These are phyloP conservation scores for Uronychia setigera DNA, from an alignment of 73 alveolate species.

Conservation along the genomic window DNA sequence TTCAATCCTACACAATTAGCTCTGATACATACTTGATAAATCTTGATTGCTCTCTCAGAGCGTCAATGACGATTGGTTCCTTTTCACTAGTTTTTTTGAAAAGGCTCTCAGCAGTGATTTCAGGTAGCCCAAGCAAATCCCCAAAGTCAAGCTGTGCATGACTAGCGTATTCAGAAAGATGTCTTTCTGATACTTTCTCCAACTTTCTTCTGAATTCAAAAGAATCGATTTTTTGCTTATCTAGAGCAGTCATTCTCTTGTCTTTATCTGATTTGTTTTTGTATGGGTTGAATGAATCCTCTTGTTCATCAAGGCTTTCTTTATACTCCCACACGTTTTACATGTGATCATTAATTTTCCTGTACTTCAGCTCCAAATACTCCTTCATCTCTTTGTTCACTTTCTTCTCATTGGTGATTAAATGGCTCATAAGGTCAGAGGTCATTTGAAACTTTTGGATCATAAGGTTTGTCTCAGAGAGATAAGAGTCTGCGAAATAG, in stretches of 20 bases:
- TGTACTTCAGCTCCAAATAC: slow-evolving; percentile 24
- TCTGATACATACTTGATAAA: slow-evolving; percentile 24
- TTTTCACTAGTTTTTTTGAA: slow-evolving; percentile 22
- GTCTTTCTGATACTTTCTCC: slow-evolving; percentile 41
- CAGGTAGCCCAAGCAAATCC: slow-evolving; percentile 45
- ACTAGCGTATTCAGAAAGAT: slow-evolving; percentile 41
- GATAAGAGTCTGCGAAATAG: slow-evolving; percentile 26
- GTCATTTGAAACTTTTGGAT: slow-evolving; percentile 19
- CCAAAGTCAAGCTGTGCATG: slow-evolving; percentile 23
- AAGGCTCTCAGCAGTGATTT: slow-evolving; percentile 41
- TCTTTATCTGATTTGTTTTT: background rate
- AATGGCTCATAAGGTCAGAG: slow-evolving; percentile 17
- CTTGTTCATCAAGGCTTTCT: background rate
- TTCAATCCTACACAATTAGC: slow-evolving; percentile 15
- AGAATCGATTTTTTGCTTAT: background rate
- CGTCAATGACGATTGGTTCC: slow-evolving; percentile 39
- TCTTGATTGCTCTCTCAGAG: slow-evolving; percentile 35
- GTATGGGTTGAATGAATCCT: background rate
- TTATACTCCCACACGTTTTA: background rate
- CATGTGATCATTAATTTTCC: slow-evolving; percentile 43
- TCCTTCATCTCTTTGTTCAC: slow-evolving; percentile 8
- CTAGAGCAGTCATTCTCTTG: background rate
- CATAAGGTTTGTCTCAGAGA: slow-evolving; percentile 20
- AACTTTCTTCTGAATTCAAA: slow-evolving; percentile 2
- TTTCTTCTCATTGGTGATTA: slow-evolving; percentile 12